Evolutionary conservation across 1,284 basidiomycete species (phyloP).

Genomic region (Golubevia pallescens): DNA sequence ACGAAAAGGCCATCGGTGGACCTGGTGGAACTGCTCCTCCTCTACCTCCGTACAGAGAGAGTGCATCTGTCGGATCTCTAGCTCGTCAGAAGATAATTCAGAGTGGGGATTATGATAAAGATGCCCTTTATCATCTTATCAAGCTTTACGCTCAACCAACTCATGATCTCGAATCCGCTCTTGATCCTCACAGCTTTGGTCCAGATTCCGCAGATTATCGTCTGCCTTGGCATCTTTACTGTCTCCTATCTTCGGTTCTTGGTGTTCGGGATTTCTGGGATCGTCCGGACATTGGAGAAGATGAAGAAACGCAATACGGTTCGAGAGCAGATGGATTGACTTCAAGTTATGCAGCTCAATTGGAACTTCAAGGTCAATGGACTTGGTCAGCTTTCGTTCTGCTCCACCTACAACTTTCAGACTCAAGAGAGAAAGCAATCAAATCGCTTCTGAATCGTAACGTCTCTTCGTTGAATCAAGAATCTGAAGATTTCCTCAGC

Average conservation of each 20-base stretch:
- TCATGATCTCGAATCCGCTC: slow-evolving; percentile 68
- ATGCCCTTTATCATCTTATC: slow-evolving; percentile 84
- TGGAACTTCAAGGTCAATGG: slow-evolving; percentile 81
- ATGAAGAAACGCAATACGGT: slow-evolving; percentile 67
- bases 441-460: slow-evolving; percentile 80
- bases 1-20: slow-evolving; percentile 67
- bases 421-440: slow-evolving; percentile 75
- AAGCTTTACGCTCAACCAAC: slow-evolving; percentile 72
- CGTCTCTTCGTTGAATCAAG: slow-evolving; percentile 74
- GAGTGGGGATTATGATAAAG: slow-evolving; percentile 64
- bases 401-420: slow-evolving; percentile 80
- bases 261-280: slow-evolving; percentile 84
- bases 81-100: slow-evolving; percentile 34
- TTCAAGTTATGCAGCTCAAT: slow-evolving; percentile 82
- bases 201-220: slow-evolving; percentile 79
- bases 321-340: slow-evolving; percentile 82
- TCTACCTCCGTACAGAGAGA: slow-evolving; percentile 59
- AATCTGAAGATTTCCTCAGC: slow-evolving; percentile 75
- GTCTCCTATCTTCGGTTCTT: slow-evolving; percentile 82
- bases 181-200: slow-evolving; percentile 76
- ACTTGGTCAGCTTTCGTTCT: slow-evolving; percentile 88
- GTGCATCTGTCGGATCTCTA: slow-evolving; percentile 34
- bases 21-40: slow-evolving; percentile 32
- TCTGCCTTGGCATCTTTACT: slow-evolving; percentile 90
- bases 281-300: slow-evolving; percentile 67